Percentiles rank a stretch among this genome's conserved stretches.
phyloP scores from a whole-genome alignment of 2,329 filamentous ascomycete species.

The Neofusicoccum cordaticola region DNA sequence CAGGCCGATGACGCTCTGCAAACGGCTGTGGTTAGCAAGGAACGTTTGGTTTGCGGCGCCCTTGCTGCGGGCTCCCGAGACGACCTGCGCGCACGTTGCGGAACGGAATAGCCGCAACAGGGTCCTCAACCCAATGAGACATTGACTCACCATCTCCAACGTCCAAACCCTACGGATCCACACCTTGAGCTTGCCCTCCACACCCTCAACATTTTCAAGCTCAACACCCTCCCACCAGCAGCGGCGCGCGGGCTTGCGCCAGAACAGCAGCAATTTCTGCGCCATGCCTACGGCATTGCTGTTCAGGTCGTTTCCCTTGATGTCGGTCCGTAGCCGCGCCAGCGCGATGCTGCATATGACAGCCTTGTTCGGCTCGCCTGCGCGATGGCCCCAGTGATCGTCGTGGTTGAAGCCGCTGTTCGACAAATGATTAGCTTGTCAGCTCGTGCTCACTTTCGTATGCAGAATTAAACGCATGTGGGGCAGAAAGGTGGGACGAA shows the following conservation, averaged over 20 bases:
- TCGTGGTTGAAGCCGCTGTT: slow-evolving; percentile 91
- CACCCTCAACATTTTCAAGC: slow-evolving; percentile 81
- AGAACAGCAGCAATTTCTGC: slow-evolving; percentile 95
- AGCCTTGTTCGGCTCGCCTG: slow-evolving; percentile 96
- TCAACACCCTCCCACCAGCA: slow-evolving; percentile 99
- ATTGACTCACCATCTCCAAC: slow-evolving; percentile 75
- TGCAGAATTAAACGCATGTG: not conserved
- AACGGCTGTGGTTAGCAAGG: slow-evolving; percentile 20
- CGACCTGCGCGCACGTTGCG: slow-evolving; percentile 17
- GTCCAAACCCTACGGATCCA: slow-evolving; percentile 99
- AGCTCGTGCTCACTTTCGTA: slow-evolving; percentile 17
- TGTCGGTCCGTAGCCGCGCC: slow-evolving; percentile 87
- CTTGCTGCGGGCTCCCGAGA: slow-evolving; percentile 8
- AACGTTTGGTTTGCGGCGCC: not conserved
- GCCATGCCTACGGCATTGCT: slow-evolving; percentile 90
- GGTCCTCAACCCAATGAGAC: not conserved
- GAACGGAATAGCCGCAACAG: slow-evolving; percentile 11
- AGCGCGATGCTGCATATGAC: slow-evolving; percentile 96
- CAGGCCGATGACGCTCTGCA: slow-evolving; percentile 77
- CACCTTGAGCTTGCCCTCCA: slow-evolving; percentile 89
- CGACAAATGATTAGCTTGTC: slow-evolving; percentile 10
- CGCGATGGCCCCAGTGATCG: slow-evolving; percentile 91
- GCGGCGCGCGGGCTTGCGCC: slow-evolving; percentile 90
- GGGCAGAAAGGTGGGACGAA: slow-evolving; percentile 8
- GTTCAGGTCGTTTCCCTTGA: slow-evolving; percentile 72